These are phyloP conservation scores for Paecilomyces niveus DNA, from an alignment of 2,329 filamentous ascomycete genomes.

Conservation along the genomic window DNA sequence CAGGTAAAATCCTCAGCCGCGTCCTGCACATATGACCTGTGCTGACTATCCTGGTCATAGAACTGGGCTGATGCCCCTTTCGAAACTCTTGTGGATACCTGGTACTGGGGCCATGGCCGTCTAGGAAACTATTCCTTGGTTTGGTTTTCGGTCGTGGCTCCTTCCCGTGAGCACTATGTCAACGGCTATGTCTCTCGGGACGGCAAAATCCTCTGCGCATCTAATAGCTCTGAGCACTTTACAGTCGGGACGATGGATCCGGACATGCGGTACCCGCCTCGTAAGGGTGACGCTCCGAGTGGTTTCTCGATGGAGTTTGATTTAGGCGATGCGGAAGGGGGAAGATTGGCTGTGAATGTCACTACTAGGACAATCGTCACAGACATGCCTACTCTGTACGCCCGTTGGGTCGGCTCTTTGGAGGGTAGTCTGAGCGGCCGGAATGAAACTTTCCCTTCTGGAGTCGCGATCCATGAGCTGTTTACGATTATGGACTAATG, in stretches of 20 bases:
- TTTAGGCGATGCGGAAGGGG: slow-evolving; percentile 5
- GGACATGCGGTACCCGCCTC: slow-evolving; percentile 13
- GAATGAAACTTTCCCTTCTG: neutral
- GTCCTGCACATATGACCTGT: neutral
- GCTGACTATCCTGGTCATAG: slow-evolving; percentile 11
- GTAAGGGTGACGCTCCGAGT: slow-evolving; percentile 9
- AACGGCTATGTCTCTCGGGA: slow-evolving; percentile 25
- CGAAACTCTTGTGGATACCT: slow-evolving; percentile 20
- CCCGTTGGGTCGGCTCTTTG: neutral
- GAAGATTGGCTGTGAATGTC: slow-evolving; percentile 1
- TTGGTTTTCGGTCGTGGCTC: slow-evolving; percentile 33
- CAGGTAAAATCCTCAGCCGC: slow-evolving; percentile 22
- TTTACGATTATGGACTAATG: neutral
- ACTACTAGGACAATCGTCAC: neutral
- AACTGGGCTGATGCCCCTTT: slow-evolving; percentile 39
- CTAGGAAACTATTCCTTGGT: slow-evolving; percentile 38
- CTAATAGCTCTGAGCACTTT: slow-evolving; percentile 3
- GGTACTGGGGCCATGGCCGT: slow-evolving; percentile 42
- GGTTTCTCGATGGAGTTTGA: slow-evolving; percentile 10
- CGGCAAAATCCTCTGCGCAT: slow-evolving; percentile 21
- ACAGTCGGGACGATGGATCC: slow-evolving; percentile 6
- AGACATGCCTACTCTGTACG: neutral
- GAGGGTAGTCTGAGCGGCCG: neutral
- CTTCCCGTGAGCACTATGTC: slow-evolving; percentile 12
- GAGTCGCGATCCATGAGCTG: neutral